Percentiles rank a stretch among this genome's conserved stretches.
These are phyloP conservation scores for Corchorus capsularis DNA, from an alignment of 345 rosid genomes.

Conservation along the genomic window DNA sequence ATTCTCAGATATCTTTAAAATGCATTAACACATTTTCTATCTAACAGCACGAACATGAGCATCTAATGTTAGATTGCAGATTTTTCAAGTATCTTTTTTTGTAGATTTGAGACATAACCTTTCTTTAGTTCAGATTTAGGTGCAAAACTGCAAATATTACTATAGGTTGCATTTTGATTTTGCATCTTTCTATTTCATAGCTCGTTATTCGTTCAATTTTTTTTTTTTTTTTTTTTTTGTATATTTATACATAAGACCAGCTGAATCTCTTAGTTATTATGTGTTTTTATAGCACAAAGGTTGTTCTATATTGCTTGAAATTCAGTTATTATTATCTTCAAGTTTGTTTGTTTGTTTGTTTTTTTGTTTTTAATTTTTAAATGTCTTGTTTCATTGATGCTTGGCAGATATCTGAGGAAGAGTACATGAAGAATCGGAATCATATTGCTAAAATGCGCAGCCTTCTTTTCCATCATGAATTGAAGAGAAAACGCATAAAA, in stretches of 20 bases:
- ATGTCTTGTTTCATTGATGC: conserved; percentile 23
- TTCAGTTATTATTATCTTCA: not conserved
- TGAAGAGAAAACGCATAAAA: conserved; percentile 78
- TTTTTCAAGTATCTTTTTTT: not conserved
- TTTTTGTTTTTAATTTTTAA: no score
- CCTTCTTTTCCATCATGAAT: conserved; percentile 87
- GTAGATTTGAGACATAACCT: not conserved
- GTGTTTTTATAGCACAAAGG: conserved; percentile 7
- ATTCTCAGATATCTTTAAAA: not conserved
- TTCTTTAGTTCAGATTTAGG: not conserved
- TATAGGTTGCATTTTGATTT: conserved; percentile 9
- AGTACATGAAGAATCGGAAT: conserved; percentile 53
- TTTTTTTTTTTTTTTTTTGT: not conserved
- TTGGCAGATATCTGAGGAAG: conserved; percentile 76
- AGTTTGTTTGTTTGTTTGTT: no score
- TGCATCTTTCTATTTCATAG: not conserved
- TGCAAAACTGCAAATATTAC: no score
- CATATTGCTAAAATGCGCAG: conserved; percentile 83
- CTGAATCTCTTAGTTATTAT: conserved; percentile 9
- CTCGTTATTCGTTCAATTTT: not conserved
- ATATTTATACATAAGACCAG: not conserved
- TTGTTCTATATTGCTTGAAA: not conserved
- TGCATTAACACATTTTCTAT: not conserved
- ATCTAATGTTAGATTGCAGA: not conserved
- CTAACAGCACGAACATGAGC: not conserved